Evolutionary conservation across 2,329 filamentous ascomycete genomes (phyloP).

Genomic region (Remersonia thermophila): DNA sequence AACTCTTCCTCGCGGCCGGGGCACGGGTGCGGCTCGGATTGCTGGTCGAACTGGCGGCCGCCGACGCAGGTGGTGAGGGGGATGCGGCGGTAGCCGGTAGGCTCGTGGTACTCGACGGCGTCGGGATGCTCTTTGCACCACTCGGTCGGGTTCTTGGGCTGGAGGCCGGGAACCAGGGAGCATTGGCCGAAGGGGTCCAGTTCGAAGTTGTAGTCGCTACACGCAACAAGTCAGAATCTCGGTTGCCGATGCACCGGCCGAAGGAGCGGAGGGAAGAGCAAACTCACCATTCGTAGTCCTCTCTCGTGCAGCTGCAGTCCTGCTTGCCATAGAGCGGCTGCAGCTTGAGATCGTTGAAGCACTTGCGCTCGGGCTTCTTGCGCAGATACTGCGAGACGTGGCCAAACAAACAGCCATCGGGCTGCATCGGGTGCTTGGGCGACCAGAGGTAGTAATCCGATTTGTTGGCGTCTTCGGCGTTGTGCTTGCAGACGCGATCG

Average conservation of each 20-base stretch:
- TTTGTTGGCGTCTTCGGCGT: conserved; percentile 36
- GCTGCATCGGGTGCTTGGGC: conserved; percentile 67
- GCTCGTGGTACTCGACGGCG: conserved; percentile 65
- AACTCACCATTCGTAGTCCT: conserved; percentile 84
- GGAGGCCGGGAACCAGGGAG: conserved; percentile 58
- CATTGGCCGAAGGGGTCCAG: conserved; percentile 67
- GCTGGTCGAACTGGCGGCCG: conserved; percentile 63
- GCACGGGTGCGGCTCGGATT: conserved; percentile 50
- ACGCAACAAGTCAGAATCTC: not conserved
- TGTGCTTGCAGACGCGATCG: conserved; percentile 58
- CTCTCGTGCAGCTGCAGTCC: conserved; percentile 73
- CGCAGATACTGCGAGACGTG: conserved; percentile 82
- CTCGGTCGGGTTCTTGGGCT: conserved; percentile 40
- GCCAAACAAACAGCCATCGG: conserved; percentile 80
- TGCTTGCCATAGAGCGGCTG: conserved; percentile 57
- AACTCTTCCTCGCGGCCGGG: conserved; percentile 74
- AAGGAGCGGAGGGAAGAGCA: not conserved
- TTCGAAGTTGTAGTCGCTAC: conserved; percentile 87
- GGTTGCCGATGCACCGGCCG: not conserved
- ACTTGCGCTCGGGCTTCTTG: conserved; percentile 67
- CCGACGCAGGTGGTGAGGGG: conserved; percentile 78
- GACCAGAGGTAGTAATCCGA: conserved; percentile 79
- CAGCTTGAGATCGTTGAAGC: conserved; percentile 69
- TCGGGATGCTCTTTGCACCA: conserved; percentile 51
- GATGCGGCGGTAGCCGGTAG: conserved; percentile 79